Evolutionary conservation across 768 basidiomycete species (phyloP), one percentile per base, ranked within the genome.

Genomic region (Lentinus tigrinus): DNA sequence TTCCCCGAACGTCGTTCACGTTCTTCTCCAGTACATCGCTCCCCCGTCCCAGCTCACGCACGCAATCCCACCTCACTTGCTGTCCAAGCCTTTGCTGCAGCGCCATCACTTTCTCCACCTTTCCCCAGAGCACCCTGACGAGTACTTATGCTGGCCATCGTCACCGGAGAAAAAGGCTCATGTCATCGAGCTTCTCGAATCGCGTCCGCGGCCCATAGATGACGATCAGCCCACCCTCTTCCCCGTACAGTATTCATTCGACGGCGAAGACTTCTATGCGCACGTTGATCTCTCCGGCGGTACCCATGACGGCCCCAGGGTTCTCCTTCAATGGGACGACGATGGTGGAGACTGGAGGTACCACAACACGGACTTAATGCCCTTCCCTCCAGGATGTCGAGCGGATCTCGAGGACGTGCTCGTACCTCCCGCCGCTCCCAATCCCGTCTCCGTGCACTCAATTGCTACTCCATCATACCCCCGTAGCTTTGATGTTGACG

Each of bases 61-160:
- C n/a, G 76, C 78, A 1, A 69, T 91, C 38, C 88, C 89, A 1
- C 73, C 77, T 0, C 80, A 87, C 68, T 77, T 90, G 47, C 63
- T 91, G 56, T 89, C 88, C 1, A 70, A 69, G 4, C 74, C 82
- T 19, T 80, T 89, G 31, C 74, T 76, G 3, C 84, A 88, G 68
- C 77, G 89, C 37, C 88, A 89, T 67, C 80, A 74, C 58, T 86
- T 88, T 70, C 82, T 91, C 47, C 65, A 72, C 19, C 73, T 91
- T 56, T 69, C 77, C 26, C 76, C 81, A 9, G 74, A 81, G 24
- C 72, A 81, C 62, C 74, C 81, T 9, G 61, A 70, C 34, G 75
- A 81, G 3, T 91, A 91, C 68, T 76, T 91, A 44, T 81, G 80
- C 63, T 91, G 89, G 89, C 87, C 89, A 3, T 68, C 73, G 10